Conservation (phyloP, 495 filamentous ascomycete species). For the Aspergillus kassunensis region DNA sequence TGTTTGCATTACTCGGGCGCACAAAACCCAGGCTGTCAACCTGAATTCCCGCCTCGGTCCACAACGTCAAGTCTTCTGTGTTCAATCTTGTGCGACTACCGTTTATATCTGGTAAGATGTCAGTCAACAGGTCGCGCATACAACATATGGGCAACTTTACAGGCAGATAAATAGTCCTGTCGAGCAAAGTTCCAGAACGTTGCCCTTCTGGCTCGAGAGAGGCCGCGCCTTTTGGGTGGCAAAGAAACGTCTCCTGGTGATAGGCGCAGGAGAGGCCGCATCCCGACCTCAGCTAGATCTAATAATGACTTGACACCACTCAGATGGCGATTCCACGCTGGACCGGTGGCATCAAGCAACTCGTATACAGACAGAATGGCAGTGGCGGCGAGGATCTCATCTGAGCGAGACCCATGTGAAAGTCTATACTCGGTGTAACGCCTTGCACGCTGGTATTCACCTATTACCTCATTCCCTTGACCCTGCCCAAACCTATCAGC, state of each 20-base stretch:
- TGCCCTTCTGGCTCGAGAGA: slow-evolving; percentile 53
- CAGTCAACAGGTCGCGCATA: not conserved
- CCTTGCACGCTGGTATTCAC: slow-evolving; percentile 35
- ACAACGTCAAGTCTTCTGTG: slow-evolving; percentile 55
- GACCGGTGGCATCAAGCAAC: slow-evolving; percentile 56
- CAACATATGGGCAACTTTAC: slow-evolving; percentile 38
- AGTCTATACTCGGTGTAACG: slow-evolving; percentile 37
- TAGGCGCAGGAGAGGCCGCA: slow-evolving; percentile 51
- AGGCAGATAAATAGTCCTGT: slow-evolving; percentile 61
- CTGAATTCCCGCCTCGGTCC: slow-evolving; percentile 58
- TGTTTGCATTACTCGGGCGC: slow-evolving; percentile 46
- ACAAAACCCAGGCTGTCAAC: slow-evolving; percentile 55
- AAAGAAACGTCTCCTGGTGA: slow-evolving; percentile 33
- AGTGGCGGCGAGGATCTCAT: slow-evolving; percentile 59
- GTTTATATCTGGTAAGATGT: slow-evolving; percentile 49
- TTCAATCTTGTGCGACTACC: slow-evolving; percentile 57
- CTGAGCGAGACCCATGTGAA: slow-evolving; percentile 45
- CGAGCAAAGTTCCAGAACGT: slow-evolving; percentile 66
- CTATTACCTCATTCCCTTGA: slow-evolving; percentile 33
- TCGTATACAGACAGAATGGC: slow-evolving; percentile 64
- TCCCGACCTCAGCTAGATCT: slow-evolving; percentile 60
- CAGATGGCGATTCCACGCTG: slow-evolving; percentile 61
- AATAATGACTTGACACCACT: slow-evolving; percentile 60
- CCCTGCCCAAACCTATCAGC: slow-evolving; percentile 36
- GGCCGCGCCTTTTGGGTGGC: slow-evolving; percentile 31